Evolutionary conservation across 78 protist genomes (phyloP), one percentile per base, ranked within the genome.

Genomic region (Cavenderia fasciculata): DNA sequence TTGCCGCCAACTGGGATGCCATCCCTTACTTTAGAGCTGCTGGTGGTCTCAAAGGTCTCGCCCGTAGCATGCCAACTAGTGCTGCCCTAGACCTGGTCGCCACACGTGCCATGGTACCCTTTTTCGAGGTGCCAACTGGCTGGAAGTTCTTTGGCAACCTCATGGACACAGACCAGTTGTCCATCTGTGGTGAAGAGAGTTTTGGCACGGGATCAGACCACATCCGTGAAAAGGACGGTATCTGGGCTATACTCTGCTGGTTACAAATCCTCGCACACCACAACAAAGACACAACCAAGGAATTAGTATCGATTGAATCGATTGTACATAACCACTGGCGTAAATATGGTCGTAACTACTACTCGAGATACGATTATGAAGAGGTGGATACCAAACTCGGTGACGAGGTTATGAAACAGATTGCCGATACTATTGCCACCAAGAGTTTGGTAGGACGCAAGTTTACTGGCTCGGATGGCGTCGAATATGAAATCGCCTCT

Each of bases 61-160:
- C 99, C 1, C 86, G 99, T 49, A 86, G 96, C 33, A 97, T 97
- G 98, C 99, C 99, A 18, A 98, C 99, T 40, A 36, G 93, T 52
- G 85, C 86, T 0, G 99, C 98, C 1, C 57, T 95, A 23, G 95
- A 93, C 23, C n/a, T 52, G 11, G 97, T 97, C 5, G 97, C 97
- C 0, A 47, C 44, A 27, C 36, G 46, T 31, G 61, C 66, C n/a
- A 69, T 54, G 23, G 19, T 96, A 5, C 69, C 71, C 12, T 56
- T 63, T 70, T 91, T 59, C 91, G 98, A 97, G 87, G 93, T 85
- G 38, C 98, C 97, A 36, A 97, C 99, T 5, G 99, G 99, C 38
- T 98, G 99, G 99, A 98, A 98, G 93, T 98, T 93, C 96, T 98
- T 98, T 52, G 99, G 98, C 23, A 97, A 96, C 88, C 95, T 98